phyloP scores from a whole-genome alignment of 2,329 filamentous ascomycete species.

The Bipolaris victoriae region DNA sequence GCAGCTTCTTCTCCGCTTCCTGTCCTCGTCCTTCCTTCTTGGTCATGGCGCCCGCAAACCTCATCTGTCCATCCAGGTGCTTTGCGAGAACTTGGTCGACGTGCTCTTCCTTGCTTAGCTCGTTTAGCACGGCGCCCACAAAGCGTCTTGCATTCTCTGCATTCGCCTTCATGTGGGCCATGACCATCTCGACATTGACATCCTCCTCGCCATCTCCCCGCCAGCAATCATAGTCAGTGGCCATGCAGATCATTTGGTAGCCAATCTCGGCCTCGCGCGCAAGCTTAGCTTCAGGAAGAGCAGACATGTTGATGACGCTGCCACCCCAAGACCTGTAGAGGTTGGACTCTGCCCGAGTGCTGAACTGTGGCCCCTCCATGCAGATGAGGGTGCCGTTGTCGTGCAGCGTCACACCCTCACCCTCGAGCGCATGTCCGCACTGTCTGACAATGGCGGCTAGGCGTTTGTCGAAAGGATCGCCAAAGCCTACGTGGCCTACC shows the following conservation, averaged over 20 bases:
- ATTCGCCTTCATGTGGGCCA: constrained; percentile 95
- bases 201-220: constrained; percentile 73
- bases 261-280: constrained; percentile 94
- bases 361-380: constrained; percentile 99
- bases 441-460: constrained; percentile 77
- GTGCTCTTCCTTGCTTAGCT: constrained; percentile 79
- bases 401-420: constrained; percentile 84
- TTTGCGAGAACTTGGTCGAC: constrained; percentile 76
- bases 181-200: constrained; percentile 96
- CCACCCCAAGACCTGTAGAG: constrained; percentile 95
- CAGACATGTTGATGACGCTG: constrained; percentile 97
- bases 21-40: constrained; percentile 74
- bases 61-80: constrained; percentile 77
- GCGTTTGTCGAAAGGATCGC: constrained; percentile 86
- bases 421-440: constrained; percentile 78
- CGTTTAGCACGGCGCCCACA: constrained; percentile 85
- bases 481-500: constrained; percentile 93
- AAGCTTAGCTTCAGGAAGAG: constrained; percentile 92
- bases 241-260: constrained; percentile 99
- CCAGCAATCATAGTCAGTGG: constrained; percentile 99
- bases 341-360: constrained; percentile 91
- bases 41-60: constrained; percentile 83
- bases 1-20: constrained; percentile 78
- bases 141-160: constrained; percentile 84
- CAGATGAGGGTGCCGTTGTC: constrained; percentile 84